Base-by-base conservation (phyloP, 148 eudicot genomes). In the Polygonum aviculare region DNA sequence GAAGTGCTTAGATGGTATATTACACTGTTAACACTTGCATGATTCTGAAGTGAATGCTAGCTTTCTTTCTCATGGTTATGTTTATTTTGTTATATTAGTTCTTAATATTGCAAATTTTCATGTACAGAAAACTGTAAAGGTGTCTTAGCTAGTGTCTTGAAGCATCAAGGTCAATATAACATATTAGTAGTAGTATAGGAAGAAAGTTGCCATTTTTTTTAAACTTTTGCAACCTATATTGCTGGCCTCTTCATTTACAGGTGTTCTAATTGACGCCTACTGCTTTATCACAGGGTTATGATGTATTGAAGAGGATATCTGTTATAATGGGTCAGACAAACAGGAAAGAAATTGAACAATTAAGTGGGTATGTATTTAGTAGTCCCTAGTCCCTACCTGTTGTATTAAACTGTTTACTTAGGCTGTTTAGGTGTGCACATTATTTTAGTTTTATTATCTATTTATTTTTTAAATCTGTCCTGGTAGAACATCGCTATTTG, bases 281-380 rank as follows among this genome's bases (percentile, higher is more conserved):
- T 57, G 48, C 26, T 44, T 41, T 40, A 75, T 36, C 81, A 73
- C 76, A 95, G 99, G 99, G 99, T 77, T 95, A 92, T 82, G 94
- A 78, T 69, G 98, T 90, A 79, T 83, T 95, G 88, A 95, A 93
- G 86, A 90, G 86, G 83, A 88, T 95, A 81, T 85, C 94, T 75
- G 97, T 93, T 55, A 94, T 93, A 73, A 87, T 95, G 80, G 89
- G 88, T 59, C 83, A 81, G 74, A 78, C 91, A 26, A 67, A 93
- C 77, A 85, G 84, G 80, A 85, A 83, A 80, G 75, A 75, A 57
- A 89, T 95, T 47, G 97, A 93, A 82, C 91, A 89, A 87, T 87
- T 95, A 77, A 95, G 97, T 81, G 97, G 98, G 99, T 95, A 74
- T 70, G 88, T 78, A 49, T 50, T 18, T 54, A 38, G 72, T 26